A percentile compares a stretch with the other conserved stretches of the same genome.
phyloP scores from a whole-genome alignment of 2,329 filamentous ascomycete species.

The Epicoccum nigrum region DNA sequence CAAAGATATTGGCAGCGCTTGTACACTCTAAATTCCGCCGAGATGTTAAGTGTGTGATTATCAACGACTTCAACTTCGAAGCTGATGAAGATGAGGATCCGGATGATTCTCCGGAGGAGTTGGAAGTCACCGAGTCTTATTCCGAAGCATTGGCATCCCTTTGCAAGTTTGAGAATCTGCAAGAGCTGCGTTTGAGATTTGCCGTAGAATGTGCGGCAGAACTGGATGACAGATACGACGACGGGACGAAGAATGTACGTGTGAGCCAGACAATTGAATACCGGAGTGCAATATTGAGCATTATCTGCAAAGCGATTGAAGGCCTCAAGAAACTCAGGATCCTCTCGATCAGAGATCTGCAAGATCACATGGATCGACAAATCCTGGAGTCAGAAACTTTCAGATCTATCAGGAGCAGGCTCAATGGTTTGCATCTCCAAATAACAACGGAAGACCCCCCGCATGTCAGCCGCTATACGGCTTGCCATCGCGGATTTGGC shows the following conservation, averaged over 20 bases:
- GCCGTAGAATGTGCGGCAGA: neutral
- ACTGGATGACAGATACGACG: no score
- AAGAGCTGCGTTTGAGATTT: neutral
- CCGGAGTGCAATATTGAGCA: neutral
- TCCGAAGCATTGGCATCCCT: neutral
- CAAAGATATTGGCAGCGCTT: neutral
- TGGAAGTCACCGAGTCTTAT: neutral
- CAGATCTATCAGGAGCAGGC: neutral
- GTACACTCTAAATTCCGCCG: neutral
- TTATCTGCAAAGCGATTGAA: neutral
- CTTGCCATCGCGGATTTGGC: slow-evolving; percentile 25
- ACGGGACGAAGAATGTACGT: no score
- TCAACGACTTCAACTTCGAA: neutral
- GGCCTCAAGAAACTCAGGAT: neutral
- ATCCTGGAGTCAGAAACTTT: neutral
- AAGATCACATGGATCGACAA: neutral
- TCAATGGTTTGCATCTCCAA: neutral
- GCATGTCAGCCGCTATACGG: slow-evolving; percentile 3
- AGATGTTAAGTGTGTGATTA: neutral
- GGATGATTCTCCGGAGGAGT: neutral
- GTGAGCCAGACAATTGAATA: neutral
- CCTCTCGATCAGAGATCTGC: neutral
- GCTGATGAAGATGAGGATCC: neutral
- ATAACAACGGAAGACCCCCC: slow-evolving; percentile 5
- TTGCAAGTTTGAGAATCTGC: neutral